Evolutionary conservation across 1,139 yeast genomes (phyloP).

Genomic region (Scheffersomyces parashehatae): DNA sequence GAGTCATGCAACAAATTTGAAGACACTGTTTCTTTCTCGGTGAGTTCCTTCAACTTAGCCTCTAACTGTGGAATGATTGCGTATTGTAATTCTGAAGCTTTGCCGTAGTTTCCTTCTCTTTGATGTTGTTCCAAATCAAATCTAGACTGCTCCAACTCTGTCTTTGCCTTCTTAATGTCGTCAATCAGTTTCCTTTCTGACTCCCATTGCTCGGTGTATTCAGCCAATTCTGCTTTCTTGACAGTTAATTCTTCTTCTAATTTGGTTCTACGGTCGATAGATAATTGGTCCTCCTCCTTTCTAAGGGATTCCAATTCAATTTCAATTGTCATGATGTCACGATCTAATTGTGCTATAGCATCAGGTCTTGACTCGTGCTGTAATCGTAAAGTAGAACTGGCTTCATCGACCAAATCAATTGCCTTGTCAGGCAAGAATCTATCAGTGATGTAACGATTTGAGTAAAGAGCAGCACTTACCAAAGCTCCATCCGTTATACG

Average conservation of each 20-base stretch:
- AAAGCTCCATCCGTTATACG: constrained; percentile 89
- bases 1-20: constrained; percentile 74
- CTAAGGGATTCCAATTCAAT: constrained; percentile 91
- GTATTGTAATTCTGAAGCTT: constrained; percentile 88
- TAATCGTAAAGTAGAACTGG: constrained; percentile 88
- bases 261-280: constrained; percentile 67
- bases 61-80: constrained; percentile 82
- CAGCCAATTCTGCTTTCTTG: constrained; percentile 64
- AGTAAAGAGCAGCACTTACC: constrained; percentile 89
- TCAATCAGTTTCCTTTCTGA: constrained; percentile 75
- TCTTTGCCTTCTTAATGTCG: constrained; percentile 72
- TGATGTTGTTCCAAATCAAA: constrained; percentile 80
- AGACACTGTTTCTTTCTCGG: constrained; percentile 45
- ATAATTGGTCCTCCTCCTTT: constrained; percentile 86
- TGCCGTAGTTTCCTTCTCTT: constrained; percentile 81
- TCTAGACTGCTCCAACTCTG: constrained; percentile 80
- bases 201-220: constrained; percentile 85
- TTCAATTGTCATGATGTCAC: constrained; percentile 89
- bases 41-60: constrained; percentile 46
- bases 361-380: constrained; percentile 98
- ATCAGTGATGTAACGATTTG: constrained; percentile 90
- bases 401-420: constrained; percentile 94
- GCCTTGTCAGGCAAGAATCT: constrained; percentile 94
- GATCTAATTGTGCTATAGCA: constrained; percentile 84
- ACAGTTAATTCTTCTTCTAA: constrained; percentile 64